Conservation (phyloP, 225 moss, liverwort and hornwort species). For the Polytrichum commune region DNA sequence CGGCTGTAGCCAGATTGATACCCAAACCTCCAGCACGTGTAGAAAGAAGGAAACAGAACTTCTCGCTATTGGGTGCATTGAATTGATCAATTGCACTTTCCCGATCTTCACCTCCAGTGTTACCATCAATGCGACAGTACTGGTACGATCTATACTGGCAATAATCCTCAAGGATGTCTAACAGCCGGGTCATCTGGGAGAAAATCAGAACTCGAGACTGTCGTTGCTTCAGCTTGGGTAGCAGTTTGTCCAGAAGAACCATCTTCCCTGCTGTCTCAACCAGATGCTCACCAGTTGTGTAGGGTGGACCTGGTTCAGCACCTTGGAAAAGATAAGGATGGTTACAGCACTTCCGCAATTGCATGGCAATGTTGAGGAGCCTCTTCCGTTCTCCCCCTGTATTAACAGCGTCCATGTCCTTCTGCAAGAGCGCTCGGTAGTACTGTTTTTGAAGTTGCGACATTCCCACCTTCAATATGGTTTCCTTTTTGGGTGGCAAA, state of each 20-base stretch:
- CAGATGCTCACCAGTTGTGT: constrained; percentile 89
- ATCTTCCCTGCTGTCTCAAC: constrained; percentile 96
- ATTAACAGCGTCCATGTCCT: constrained; percentile 98
- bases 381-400: constrained; percentile 96
- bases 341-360: constrained; percentile 96
- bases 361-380: constrained; percentile 99
- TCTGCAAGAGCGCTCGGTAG: constrained; percentile 92
- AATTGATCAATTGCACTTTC: constrained; percentile 97
- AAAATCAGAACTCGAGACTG: constrained; percentile 96
- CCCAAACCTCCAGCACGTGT: constrained; percentile 98
- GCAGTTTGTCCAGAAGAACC: constrained; percentile 94
- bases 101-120: constrained; percentile 95
- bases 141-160: constrained; percentile 81
- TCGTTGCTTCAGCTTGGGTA: constrained; percentile 92
- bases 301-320: constrained; percentile 94
- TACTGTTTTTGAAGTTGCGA: constrained; percentile 95
- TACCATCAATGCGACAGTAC: constrained; percentile 96
- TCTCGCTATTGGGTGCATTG: constrained; percentile 80
- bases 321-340: constrained; percentile 99
- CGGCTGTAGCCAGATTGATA: constrained; percentile 99
- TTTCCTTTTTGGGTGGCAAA: constrained; percentile 94
- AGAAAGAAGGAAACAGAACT: constrained; percentile 93
- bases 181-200: constrained; percentile 98
- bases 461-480: constrained; percentile 98
- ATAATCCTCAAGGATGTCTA: constrained; percentile 97